phyloP scores from a whole-genome alignment of 305 asterid species.

The Fraxinus albicans region DNA sequence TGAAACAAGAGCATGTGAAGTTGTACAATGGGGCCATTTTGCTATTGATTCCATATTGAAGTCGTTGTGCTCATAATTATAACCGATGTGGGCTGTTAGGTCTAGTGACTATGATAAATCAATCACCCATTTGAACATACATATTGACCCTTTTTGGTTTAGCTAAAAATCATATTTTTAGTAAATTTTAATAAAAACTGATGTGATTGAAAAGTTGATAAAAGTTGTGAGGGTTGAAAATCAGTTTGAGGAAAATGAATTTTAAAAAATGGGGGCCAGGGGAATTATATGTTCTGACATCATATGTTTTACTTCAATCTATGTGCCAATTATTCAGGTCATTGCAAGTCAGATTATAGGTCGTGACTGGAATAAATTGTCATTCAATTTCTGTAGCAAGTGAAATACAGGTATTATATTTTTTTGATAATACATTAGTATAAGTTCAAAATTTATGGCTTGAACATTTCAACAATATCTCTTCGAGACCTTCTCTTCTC shows the following conservation, averaged over 20 bases:
- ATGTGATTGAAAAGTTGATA: no score
- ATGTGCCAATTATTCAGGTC: not conserved
- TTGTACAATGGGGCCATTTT: not conserved
- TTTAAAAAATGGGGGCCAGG: no score
- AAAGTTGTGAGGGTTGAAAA: no score
- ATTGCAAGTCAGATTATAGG: not conserved
- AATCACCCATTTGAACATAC: not conserved
- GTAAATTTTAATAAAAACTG: no score
- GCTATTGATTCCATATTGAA: not conserved
- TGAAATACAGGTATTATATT: not conserved
- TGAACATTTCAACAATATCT: not conserved
- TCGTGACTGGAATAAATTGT: not conserved
- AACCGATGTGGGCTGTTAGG: not conserved
- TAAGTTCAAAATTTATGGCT: not conserved
- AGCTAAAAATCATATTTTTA: no score
- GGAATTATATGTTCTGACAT: not conserved
- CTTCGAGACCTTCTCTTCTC: not conserved
- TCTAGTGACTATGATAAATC: not conserved
- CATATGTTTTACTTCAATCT: not conserved
- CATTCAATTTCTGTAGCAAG: not conserved
- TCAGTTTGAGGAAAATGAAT: no score
- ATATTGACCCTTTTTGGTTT: no score
- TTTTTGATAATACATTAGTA: not conserved
- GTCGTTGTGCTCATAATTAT: not conserved
- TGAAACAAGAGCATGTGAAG: not conserved